Evolutionary conservation across 306 rosid genomes (phyloP), one percentile per base, ranked within the genome.

Genomic region (Trichosanthes cucumerina): DNA sequence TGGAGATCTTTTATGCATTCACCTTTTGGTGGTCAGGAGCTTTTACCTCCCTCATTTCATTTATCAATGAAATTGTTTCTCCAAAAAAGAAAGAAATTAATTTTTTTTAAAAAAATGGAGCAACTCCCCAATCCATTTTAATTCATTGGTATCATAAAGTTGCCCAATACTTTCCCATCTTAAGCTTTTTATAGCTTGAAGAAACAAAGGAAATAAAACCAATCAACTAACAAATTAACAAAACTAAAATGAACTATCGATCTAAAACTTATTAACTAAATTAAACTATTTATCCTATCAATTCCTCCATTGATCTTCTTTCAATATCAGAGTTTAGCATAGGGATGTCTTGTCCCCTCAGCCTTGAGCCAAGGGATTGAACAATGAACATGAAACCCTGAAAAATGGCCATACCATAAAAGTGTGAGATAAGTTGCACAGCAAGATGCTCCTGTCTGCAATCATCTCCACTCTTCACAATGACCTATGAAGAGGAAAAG

Each of bases 371-470:
- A 43, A 44, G 19, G 21, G 10, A 66, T 54, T 80, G 54, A 47
- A 76, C 24, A 16, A 14, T 79, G 53, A 49, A 78, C 38, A 16
- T n/a, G 11, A 56, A 31, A n/a, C 15, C 56, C 28, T 12, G 52
- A 36, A 65, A 80, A 82, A 46, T 82, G 80, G 75, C 5, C 41
- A 60, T 81, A 96, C 99, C 99, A 83, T 92, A 91, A 83, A 96
- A 96, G 88, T 96, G 99, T 80, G 96, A 88, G 81, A 96, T 96
- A 81, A 96, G 99, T 83, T 96, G 99, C 87, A 96, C 99, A 14
- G 99, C 99, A 78, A 96, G 88, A 86, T 96, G 99, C 85, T 96
- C 99, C 86, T 96, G 99, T 89, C 99, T 88, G 87, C 99, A 96
- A 89, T 96, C 99, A 85, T 92, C 98, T 80, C 99, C 99, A 83